Conservation (phyloP, 2,329 filamentous ascomycete genomes). For the Alternaria viburni region DNA sequence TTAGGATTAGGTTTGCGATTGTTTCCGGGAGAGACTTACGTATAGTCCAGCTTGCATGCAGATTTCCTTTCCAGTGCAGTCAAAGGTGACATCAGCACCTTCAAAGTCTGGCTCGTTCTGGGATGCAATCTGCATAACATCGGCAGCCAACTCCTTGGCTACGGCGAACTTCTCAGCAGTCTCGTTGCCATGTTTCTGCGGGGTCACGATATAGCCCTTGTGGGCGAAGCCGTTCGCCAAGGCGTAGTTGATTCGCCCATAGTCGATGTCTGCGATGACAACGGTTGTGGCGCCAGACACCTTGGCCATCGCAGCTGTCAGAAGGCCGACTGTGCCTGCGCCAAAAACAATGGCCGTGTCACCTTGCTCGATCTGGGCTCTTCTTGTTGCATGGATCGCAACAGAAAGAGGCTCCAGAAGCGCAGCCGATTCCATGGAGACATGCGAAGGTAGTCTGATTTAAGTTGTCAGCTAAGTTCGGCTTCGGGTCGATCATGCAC, state of each 20-base stretch:
- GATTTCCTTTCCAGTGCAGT: slow-evolving; percentile 52
- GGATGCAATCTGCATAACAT: slow-evolving; percentile 47
- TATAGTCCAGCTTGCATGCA: slow-evolving; percentile 53
- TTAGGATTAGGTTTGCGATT: slow-evolving; percentile 14
- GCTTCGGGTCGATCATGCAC: slow-evolving; percentile 37
- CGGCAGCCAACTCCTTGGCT: slow-evolving; percentile 46
- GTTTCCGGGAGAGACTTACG: slow-evolving; percentile 31
- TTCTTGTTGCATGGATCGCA: slow-evolving; percentile 81
- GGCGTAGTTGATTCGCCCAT: slow-evolving; percentile 49
- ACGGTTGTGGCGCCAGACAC: slow-evolving; percentile 50
- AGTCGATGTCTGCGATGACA: slow-evolving; percentile 50
- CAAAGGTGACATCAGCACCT: slow-evolving; percentile 50
- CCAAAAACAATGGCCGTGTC: slow-evolving; percentile 84
- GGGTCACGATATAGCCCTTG: slow-evolving; percentile 45
- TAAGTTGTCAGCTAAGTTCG: slow-evolving; percentile 38
- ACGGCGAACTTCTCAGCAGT: slow-evolving; percentile 40
- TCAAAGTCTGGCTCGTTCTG: slow-evolving; percentile 47
- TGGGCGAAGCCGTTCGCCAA: slow-evolving; percentile 48
- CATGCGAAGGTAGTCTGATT: slow-evolving; percentile 48
- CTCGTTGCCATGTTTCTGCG: slow-evolving; percentile 30
- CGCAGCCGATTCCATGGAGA: slow-evolving; percentile 49
- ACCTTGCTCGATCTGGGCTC: slow-evolving; percentile 74
- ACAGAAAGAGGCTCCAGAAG: slow-evolving; percentile 72
- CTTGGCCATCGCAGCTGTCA: slow-evolving; percentile 51
- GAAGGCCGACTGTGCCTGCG: slow-evolving; percentile 68